Evolutionary conservation across 192 early-diverging fungal species (phyloP).

Genomic region (Mycoemilia scoparia): DNA sequence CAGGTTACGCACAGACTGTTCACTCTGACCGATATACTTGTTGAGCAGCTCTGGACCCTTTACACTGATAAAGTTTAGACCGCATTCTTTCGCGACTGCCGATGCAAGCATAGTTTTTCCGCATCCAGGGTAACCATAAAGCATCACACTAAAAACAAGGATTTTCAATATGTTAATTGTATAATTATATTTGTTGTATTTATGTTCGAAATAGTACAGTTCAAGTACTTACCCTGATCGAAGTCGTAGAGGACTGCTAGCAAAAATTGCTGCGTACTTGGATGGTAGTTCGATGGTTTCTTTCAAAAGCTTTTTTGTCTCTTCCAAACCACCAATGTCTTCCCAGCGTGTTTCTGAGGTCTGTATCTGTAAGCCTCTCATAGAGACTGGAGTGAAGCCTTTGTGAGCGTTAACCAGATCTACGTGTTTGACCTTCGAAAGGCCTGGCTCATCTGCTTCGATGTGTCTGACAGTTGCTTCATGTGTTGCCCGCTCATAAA

Average conservation of each 20-base stretch:
- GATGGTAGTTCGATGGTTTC: conserved; percentile 95
- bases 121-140: conserved; percentile 97
- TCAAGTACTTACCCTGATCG: too few species aligned
- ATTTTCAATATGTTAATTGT: conserved; percentile 1
- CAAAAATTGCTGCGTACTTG: conserved; percentile 80
- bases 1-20: conserved; percentile 83
- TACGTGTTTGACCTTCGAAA: conserved; percentile 25
- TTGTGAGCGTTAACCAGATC: conserved; percentile 60
- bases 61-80: conserved; percentile 88
- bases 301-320: conserved; percentile 56
- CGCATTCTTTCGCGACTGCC: conserved; percentile 91
- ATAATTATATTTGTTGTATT: neutral
- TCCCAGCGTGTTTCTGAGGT: conserved; percentile 59
- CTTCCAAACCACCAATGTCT: conserved; percentile 77
- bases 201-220: conserved; percentile 31
- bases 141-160: too few species aligned
- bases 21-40: conserved; percentile 97
- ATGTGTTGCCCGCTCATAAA: conserved; percentile 65
- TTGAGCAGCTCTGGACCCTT: conserved; percentile 96
- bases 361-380: conserved; percentile 64
- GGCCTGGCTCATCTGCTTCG: conserved; percentile 7
- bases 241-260: conserved; percentile 67
- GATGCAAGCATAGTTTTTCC: conserved; percentile 93
- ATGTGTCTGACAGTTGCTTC: conserved; percentile 54
- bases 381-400: conserved; percentile 60